These are phyloP conservation scores for Rhytidhysteron rufulum DNA, from an alignment of 2,329 filamentous ascomycete species.

Conservation along the genomic window DNA sequence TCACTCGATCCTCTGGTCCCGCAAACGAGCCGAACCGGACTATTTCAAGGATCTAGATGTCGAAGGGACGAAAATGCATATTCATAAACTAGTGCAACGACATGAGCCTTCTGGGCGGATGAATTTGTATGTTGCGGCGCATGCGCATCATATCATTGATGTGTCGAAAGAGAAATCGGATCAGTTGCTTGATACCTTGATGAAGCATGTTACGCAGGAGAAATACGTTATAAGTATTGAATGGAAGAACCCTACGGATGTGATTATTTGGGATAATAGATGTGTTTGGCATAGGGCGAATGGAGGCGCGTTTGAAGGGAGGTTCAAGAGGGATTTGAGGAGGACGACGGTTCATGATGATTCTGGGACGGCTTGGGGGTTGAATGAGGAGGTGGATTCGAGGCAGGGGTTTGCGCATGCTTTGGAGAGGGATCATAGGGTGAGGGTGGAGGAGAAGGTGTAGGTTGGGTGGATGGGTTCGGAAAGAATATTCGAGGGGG, in stretches of 20 bases:
- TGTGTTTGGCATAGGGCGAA: constrained; percentile 53
- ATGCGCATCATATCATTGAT: constrained; percentile 49
- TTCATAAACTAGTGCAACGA: constrained; percentile 47
- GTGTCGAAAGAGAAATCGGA: constrained; percentile 28
- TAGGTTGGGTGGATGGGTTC: no score
- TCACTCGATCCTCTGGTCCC: constrained; percentile 45
- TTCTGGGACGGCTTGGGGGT: constrained; percentile 36
- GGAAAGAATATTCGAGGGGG: no score
- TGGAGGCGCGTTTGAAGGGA: constrained; percentile 45
- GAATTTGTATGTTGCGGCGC: constrained; percentile 51
- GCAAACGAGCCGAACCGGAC: constrained; percentile 48
- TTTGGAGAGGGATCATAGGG: no score
- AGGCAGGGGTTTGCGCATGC: no score
- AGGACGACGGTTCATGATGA: constrained; percentile 52
- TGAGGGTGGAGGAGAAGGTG: no score
- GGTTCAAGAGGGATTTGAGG: constrained; percentile 50
- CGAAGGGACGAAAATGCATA: constrained; percentile 25
- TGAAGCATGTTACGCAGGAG: constrained; percentile 43
- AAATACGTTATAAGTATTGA: constrained; percentile 43
- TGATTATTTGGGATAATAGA: constrained; percentile 58
- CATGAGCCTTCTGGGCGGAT: constrained; percentile 49
- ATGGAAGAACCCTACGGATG: constrained; percentile 48
- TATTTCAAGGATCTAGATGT: constrained; percentile 45
- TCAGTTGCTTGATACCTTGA: constrained; percentile 36
- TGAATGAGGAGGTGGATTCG: constrained; percentile 27